phyloP scores from a whole-genome alignment of 2,329 filamentous ascomycete genomes.

The Balansia obtecta region DNA sequence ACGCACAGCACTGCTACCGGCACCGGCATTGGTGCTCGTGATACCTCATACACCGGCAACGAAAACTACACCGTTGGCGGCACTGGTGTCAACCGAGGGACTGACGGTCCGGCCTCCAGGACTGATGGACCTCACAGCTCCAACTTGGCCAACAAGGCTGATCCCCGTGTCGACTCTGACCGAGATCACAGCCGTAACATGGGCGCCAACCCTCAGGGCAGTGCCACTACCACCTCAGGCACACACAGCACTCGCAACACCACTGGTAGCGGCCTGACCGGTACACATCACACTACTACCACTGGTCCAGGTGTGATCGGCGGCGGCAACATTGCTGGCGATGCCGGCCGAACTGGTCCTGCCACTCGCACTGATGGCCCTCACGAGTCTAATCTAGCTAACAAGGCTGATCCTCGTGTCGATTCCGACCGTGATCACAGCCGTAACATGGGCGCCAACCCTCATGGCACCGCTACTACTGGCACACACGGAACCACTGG shows the following conservation, averaged over 20 bases:
- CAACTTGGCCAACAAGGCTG: conserved; percentile 35
- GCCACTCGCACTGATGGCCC: conserved; percentile 28
- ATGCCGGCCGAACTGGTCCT: conserved; percentile 9
- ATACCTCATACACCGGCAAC: conserved; percentile 19
- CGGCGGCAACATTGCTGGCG: conserved; percentile 5
- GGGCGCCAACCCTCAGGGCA: conserved; percentile 20
- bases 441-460: conserved; percentile 20
- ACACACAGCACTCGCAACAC: not conserved
- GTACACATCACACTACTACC: conserved; percentile 7
- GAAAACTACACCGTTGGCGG: conserved; percentile 28
- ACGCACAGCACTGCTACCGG: conserved; percentile 22
- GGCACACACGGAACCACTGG: conserved; percentile 3
- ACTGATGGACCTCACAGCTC: conserved; percentile 34
- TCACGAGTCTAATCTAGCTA: conserved; percentile 32
- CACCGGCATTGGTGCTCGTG: conserved; percentile 9
- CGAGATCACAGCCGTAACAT: conserved; percentile 27
- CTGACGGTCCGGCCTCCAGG: conserved; percentile 14
- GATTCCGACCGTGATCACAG: conserved; percentile 38
- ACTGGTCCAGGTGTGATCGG: not conserved
- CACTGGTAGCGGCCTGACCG: conserved; percentile 7
- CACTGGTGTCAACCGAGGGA: conserved; percentile 7
- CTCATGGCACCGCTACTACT: conserved; percentile 16
- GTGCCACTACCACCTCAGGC: conserved; percentile 5
- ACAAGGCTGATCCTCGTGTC: conserved; percentile 41
- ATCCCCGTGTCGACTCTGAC: conserved; percentile 43